phyloP scores from a whole-genome alignment of 164 flowering plant genomes.

The Vitis cinerea region DNA sequence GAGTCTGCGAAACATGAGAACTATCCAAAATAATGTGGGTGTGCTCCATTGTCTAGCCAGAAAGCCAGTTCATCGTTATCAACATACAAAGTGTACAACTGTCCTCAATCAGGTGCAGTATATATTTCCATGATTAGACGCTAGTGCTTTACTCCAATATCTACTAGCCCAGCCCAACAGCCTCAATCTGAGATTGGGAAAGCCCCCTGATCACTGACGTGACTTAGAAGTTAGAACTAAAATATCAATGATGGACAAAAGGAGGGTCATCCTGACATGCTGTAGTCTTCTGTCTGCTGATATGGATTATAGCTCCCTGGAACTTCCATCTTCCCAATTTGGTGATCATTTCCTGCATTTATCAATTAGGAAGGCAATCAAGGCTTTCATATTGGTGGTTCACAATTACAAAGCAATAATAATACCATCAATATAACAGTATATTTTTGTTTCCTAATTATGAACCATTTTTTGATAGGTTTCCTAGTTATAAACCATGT shows the following conservation, averaged over 20 bases:
- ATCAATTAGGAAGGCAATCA: neutral
- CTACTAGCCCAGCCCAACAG: neutral
- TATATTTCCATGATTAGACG: neutral
- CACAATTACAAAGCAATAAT: no score
- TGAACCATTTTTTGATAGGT: no score
- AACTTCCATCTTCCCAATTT: constrained; percentile 64
- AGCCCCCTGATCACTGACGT: neutral
- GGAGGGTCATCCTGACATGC: constrained; percentile 49
- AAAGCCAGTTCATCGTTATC: no score
- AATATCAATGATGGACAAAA: neutral
- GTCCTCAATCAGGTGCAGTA: no score
- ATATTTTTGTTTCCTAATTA: no score
- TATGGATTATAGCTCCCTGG: constrained; percentile 53
- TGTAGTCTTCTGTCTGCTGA: constrained; percentile 54
- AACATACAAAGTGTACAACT: no score
- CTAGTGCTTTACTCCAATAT: neutral
- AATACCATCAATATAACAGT: no score
- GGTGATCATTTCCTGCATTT: constrained; percentile 66
- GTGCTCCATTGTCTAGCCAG: no score
- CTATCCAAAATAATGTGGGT: no score
- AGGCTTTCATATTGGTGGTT: neutral
- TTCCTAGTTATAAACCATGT: no score
- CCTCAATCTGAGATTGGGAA: neutral
- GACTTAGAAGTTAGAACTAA: neutral
- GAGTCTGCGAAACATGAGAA: no score